phyloP scores from a whole-genome alignment of 352 stramenopile species.

The Pythium coloratum region DNA sequence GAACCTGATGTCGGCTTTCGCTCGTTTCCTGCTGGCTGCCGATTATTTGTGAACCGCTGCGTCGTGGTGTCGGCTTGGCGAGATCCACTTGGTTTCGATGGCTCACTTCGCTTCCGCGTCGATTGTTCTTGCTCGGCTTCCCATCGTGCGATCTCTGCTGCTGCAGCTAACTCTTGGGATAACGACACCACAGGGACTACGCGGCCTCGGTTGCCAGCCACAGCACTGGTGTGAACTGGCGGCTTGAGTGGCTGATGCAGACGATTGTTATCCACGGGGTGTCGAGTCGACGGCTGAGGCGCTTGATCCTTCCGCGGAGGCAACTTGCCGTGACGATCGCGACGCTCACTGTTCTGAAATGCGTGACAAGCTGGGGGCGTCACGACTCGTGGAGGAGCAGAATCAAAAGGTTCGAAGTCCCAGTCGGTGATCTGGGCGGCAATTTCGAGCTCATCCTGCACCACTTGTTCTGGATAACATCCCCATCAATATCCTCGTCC shows the following conservation, averaged over 20 bases:
- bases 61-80: not conserved
- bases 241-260: not conserved
- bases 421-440: constrained; percentile 54
- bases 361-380: constrained; percentile 16
- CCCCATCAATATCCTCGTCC: not conserved
- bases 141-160: constrained; percentile 28
- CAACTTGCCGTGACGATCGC: not conserved
- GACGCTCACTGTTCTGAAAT: not conserved
- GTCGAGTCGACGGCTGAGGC: not conserved
- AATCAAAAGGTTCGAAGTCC: constrained; percentile 39
- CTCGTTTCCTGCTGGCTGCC: not conserved
- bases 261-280: not conserved
- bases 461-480: constrained; percentile 15
- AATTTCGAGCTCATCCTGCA: constrained; percentile 41
- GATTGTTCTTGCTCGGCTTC: constrained; percentile 16
- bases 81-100: not conserved
- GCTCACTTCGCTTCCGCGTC: not conserved
- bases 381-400: constrained; percentile 8
- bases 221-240: not conserved
- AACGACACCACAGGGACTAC: not conserved
- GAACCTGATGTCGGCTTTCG: not conserved
- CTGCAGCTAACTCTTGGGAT: constrained; percentile 25
- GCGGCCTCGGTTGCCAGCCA: not conserved
- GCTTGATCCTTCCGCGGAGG: too few species aligned
- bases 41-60: not conserved